A percentile compares a stretch with the other conserved stretches of the same genome.
These are phyloP conservation scores for Candida palmyrensis DNA, from an alignment of 805 yeast genomes.

Conservation along the genomic window DNA sequence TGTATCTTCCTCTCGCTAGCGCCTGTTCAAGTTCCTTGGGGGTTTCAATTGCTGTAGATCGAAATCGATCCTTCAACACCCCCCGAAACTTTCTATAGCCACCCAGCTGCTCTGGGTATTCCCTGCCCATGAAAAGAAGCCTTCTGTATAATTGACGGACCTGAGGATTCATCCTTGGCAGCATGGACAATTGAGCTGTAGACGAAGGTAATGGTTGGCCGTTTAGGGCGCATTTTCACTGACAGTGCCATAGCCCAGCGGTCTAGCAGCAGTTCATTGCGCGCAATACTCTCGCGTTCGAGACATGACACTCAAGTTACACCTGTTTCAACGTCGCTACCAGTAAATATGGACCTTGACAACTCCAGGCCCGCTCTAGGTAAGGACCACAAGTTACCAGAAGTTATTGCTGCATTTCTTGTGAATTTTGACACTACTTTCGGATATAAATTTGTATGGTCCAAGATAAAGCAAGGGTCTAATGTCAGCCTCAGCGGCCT, in stretches of 20 bases:
- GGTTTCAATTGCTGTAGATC: constrained; percentile 8
- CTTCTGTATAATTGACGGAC: constrained; percentile 19
- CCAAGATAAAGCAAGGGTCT: constrained; percentile 11
- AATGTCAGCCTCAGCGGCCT: constrained; percentile 23
- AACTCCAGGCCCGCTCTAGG: too few species aligned
- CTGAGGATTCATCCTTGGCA: constrained; percentile 16
- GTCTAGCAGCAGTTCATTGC: neutral
- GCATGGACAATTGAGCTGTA: neutral
- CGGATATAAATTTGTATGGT: constrained; percentile 37
- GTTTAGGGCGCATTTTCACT: neutral
- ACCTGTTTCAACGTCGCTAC: too few species aligned
- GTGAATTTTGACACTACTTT: constrained; percentile 28
- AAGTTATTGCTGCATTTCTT: constrained; percentile 27
- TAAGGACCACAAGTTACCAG: constrained; percentile 19
- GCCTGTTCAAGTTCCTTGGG: constrained; percentile 18
- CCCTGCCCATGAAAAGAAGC: constrained; percentile 29
- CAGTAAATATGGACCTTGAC: too few species aligned
- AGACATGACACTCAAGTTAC: neutral
- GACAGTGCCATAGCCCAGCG: neutral
- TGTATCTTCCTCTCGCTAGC: constrained; percentile 23
- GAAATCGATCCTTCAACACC: constrained; percentile 16
- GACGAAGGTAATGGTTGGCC: neutral
- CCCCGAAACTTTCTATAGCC: constrained; percentile 21
- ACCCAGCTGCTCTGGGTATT: constrained; percentile 28
- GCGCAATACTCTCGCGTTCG: neutral